These are phyloP conservation scores for Ilex aquifolium DNA, from an alignment of 257 asterid species.

Conservation along the genomic window DNA sequence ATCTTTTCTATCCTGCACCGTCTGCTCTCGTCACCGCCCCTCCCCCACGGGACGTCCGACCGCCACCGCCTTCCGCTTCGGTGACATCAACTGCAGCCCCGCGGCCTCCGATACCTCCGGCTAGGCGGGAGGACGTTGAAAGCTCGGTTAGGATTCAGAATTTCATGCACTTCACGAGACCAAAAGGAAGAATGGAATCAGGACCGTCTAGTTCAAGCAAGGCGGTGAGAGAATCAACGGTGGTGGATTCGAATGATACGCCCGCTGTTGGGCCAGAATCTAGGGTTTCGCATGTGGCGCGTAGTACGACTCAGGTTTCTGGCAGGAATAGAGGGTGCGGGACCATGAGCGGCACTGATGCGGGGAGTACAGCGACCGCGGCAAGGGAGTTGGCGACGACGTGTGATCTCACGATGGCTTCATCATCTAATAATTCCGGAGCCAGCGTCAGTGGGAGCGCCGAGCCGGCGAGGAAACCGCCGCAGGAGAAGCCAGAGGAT, in stretches of 20 bases:
- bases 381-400: slow-evolving; percentile 29
- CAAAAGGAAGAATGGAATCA: slow-evolving; percentile 25
- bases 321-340: slow-evolving; percentile 21
- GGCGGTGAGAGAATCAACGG: slow-evolving; percentile 32
- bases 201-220: slow-evolving; percentile 22
- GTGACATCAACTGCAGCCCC: slow-evolving; percentile 3
- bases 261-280: slow-evolving; percentile 28
- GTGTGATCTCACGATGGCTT: slow-evolving; percentile 42
- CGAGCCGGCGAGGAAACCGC: slow-evolving; percentile 16
- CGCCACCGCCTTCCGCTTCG: slow-evolving; percentile 1
- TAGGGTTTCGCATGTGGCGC: slow-evolving; percentile 22
- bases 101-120: slow-evolving; percentile 27
- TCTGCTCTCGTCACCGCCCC: slow-evolving; percentile 22
- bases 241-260: slow-evolving; percentile 46
- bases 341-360: slow-evolving; percentile 16
- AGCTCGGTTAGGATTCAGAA: slow-evolving; percentile 24
- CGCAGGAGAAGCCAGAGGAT: slow-evolving; percentile 12
- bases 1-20: slow-evolving; percentile 38
- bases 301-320: slow-evolving; percentile 17
- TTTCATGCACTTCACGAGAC: slow-evolving; percentile 55
- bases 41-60: neutral
- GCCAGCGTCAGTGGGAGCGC: slow-evolving; percentile 39
- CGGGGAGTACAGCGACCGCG: slow-evolving; percentile 15
- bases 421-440: slow-evolving; percentile 55
- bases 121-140: slow-evolving; percentile 10